Evolutionary conservation across 768 basidiomycete genomes (phyloP), one percentile per base, ranked within the genome.

Genomic region (Tylopilus subfusipes): DNA sequence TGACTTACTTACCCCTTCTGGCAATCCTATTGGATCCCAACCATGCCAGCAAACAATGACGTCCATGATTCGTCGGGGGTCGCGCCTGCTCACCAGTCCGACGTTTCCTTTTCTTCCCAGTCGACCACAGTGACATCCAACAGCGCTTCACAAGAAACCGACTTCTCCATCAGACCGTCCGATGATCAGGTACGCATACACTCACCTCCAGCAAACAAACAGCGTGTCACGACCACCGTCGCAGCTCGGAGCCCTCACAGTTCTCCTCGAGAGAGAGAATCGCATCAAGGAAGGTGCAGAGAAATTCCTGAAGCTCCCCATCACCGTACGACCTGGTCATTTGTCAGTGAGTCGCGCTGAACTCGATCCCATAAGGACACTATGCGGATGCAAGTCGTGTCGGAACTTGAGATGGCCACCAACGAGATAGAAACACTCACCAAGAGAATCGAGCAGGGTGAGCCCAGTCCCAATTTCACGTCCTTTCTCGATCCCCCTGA

Each of bases 211-310:
- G 11, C 29, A 14, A 50, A 34, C 39, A 52, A n/a, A n/a, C n/a
- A n/a, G 2, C 42, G 11, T 47, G 31, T 54, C 54, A 63, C 50
- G 21, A 56, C 29, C 45, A 14, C 33, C 42, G 12, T 19, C 19
- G 59, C 55, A 92, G 92, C 71, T 93, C 45, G 85, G 85, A 42
- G 72, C 76, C 6, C 76, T 97, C 19, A 81, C 82, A 47, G 79
- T 77, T 50, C 83, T 85, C 63, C 76, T 95, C 19, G 81, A 82
- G 50, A 78, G 89, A 56, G 87, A 94, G 72, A 83, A 82, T 57
- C 79, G 88, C 51, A 92, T 97, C 57, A 92, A 85, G 68, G 93
- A 93, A 69, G 94, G 94, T 12, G 94, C 94, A 1, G 92, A 95
- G 75, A 93, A 89, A 61, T 78, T 98, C 56, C 75, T 97, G 14